Conservation (phyloP, 2,329 filamentous ascomycete species). For the Rutstroemia sp. region DNA sequence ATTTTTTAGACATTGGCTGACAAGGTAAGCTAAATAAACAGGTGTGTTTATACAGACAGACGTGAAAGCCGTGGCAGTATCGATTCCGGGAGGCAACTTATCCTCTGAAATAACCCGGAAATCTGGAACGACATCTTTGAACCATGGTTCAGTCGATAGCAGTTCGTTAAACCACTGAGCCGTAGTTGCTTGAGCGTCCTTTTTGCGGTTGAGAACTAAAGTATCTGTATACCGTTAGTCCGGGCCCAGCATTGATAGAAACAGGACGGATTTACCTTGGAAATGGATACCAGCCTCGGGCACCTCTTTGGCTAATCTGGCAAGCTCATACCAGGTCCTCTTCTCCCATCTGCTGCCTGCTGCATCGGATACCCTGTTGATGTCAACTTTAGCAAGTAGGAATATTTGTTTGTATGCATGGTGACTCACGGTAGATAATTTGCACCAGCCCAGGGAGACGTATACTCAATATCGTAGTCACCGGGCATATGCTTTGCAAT, state of each 20-base stretch:
- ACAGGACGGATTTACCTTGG: conserved; percentile 43
- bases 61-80: conserved; percentile 68
- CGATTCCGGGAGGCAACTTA: conserved; percentile 56
- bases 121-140: conserved; percentile 61
- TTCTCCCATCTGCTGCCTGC: conserved; percentile 47
- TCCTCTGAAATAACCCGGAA: conserved; percentile 53
- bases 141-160: conserved; percentile 64
- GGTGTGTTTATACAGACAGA: conserved; percentile 89
- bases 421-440: conserved; percentile 63
- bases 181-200: conserved; percentile 17
- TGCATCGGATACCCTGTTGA: conserved; percentile 15
- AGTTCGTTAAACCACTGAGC: conserved; percentile 53
- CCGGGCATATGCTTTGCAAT: conserved; percentile 88
- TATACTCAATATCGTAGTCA: conserved; percentile 86
- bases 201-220: conserved; percentile 40
- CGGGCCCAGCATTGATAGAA: neutral
- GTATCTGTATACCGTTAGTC: conserved; percentile 32
- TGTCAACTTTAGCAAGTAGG: neutral
- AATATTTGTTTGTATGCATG: neutral
- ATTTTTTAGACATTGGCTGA: conserved; percentile 68
- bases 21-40: conserved; percentile 79
- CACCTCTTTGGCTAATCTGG: conserved; percentile 51
- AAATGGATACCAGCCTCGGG: conserved; percentile 78
- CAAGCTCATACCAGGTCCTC: conserved; percentile 57
- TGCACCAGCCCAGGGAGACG: conserved; percentile 82